Conservation (phyloP, 768 basidiomycete species). For the Suillus occidentalis region DNA sequence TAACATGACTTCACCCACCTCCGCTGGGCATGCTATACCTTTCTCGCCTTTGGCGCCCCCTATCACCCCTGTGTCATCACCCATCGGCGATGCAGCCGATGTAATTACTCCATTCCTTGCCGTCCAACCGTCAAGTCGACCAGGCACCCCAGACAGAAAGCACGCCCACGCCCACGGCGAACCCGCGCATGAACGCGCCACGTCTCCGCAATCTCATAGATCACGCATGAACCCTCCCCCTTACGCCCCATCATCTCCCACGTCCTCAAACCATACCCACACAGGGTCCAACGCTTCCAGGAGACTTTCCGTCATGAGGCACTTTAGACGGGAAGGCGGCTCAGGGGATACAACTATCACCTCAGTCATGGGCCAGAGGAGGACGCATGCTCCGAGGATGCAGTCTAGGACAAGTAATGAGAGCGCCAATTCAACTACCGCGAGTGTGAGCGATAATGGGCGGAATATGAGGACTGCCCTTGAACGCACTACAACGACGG, state of each 20-base stretch:
- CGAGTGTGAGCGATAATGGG: neutral
- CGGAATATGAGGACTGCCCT: slow-evolving; percentile 1
- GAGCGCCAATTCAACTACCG: neutral
- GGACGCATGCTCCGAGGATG: neutral
- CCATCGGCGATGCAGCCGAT: slow-evolving; percentile 20
- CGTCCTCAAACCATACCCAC: neutral
- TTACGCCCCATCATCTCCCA: slow-evolving; percentile 16
- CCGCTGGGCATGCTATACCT: neutral
- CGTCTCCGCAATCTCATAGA: slow-evolving; percentile 11
- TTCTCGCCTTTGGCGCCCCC: neutral
- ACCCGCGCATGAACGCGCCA: neutral
- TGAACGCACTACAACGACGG: slow-evolving; percentile 5
- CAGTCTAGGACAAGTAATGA: neutral
- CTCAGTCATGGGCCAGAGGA: slow-evolving; percentile 5
- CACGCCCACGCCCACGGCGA: slow-evolving; percentile 9
- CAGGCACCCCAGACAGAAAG: slow-evolving; percentile 2
- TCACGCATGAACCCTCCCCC: slow-evolving; percentile 29
- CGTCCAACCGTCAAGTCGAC: slow-evolving; percentile 7
- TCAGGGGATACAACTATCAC: slow-evolving; percentile 16
- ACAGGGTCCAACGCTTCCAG: neutral
- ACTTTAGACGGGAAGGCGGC: slow-evolving; percentile 5
- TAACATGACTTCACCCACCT: slow-evolving; percentile 4
- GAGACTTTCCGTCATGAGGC: slow-evolving; percentile 6
- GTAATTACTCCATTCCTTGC: slow-evolving; percentile 25
- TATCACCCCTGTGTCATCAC: neutral